A percentile compares a stretch with the other conserved stretches of the same genome.
Conservation (phyloP, 148 eudicot genomes). For the Linanthus parryae region DNA sequence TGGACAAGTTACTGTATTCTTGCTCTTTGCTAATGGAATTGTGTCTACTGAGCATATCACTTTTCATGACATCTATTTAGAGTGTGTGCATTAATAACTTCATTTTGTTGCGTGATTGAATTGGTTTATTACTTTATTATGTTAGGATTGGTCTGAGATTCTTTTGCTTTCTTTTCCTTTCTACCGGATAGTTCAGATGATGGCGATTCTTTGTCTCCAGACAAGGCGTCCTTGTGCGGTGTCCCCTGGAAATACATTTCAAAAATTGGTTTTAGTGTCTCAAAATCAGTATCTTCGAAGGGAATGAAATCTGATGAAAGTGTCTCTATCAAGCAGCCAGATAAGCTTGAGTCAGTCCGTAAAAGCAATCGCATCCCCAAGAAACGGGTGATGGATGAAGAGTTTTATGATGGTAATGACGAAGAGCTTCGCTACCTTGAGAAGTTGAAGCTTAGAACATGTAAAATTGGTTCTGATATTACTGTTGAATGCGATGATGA, state of each 20-base stretch:
- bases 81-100: not conserved
- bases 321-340: conserved; percentile 11
- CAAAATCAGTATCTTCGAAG: no score
- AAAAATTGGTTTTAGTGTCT: no score
- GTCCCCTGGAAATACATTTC: conserved; percentile 16
- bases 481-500: conserved; percentile 14
- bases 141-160: not conserved
- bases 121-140: not conserved
- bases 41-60: not conserved
- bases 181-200: conserved; percentile 10
- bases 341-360: conserved; percentile 17
- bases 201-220: conserved; percentile 6
- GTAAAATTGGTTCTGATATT: conserved; percentile 19
- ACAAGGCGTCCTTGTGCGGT: conserved; percentile 5
- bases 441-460: conserved; percentile 50
- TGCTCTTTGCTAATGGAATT: no score
- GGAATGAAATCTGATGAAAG: no score
- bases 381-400: conserved; percentile 35
- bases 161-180: not conserved
- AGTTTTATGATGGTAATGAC: conserved; percentile 51
- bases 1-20: no score
- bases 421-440: conserved; percentile 66
- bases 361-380: conserved; percentile 39
- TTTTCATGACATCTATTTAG: not conserved
- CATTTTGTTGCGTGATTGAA: not conserved